These are phyloP conservation scores for Arthroderma sp. DNA, from an alignment of 2,329 filamentous ascomycete species.

Conservation along the genomic window DNA sequence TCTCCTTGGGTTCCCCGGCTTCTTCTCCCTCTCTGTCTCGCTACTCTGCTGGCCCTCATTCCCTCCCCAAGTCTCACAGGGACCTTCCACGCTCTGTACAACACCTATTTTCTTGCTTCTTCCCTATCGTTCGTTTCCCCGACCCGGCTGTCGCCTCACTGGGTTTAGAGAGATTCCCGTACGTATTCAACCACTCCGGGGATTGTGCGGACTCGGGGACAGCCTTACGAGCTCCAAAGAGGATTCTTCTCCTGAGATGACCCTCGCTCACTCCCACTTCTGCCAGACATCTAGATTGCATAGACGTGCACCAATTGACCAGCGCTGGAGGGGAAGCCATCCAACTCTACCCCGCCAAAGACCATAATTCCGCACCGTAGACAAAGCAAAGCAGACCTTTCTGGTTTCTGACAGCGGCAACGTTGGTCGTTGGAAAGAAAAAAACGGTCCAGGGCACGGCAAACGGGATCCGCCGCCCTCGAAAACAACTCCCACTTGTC, in stretches of 20 bases:
- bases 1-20: slow-evolving; percentile 11
- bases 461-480: slow-evolving; percentile 1
- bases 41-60: slow-evolving; percentile 5
- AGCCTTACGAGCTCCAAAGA: background rate
- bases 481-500: background rate
- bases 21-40: slow-evolving; percentile 12
- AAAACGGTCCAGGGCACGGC: background rate
- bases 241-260: background rate
- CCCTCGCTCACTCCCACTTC: background rate
- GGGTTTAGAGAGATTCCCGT: background rate
- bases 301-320: background rate
- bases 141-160: background rate
- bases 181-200: background rate
- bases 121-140: slow-evolving; percentile 9
- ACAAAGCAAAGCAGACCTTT: background rate
- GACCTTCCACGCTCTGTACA: slow-evolving; percentile 18
- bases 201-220: background rate
- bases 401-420: background rate
- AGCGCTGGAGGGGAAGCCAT: background rate
- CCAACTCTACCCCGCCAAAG: background rate
- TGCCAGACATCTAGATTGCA: background rate
- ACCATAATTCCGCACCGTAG: background rate
- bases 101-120: slow-evolving; percentile 19
- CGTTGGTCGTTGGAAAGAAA: background rate
- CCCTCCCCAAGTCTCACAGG: slow-evolving; percentile 13